Percentiles rank a stretch among this genome's conserved stretches.
These are phyloP conservation scores for Pleurotus platypus DNA, from an alignment of 768 basidiomycete genomes.

Conservation along the genomic window DNA sequence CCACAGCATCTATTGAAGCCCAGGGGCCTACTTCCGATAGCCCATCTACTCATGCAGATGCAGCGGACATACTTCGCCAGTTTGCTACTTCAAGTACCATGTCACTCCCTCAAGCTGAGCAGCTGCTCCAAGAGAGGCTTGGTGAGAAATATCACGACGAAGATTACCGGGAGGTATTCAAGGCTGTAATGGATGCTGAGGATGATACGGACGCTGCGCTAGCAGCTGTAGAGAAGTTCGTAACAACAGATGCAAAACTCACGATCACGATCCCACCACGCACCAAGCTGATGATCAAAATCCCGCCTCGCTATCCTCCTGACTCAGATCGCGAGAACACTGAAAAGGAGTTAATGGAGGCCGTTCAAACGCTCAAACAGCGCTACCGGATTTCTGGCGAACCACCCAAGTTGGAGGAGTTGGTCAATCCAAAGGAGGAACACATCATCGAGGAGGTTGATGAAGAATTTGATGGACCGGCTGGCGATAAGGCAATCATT, in stretches of 20 bases:
- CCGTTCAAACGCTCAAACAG: background rate
- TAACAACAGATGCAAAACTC: background rate
- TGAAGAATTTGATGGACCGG: background rate
- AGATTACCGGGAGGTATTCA: constrained; percentile 14
- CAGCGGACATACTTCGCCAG: constrained; percentile 10
- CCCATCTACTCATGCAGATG: constrained; percentile 10
- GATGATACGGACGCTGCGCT: constrained; percentile 7
- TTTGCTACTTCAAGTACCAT: constrained; percentile 13
- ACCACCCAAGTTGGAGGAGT: background rate
- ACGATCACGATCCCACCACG: constrained; percentile 6
- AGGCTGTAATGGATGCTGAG: constrained; percentile 14
- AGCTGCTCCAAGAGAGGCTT: constrained; percentile 8
- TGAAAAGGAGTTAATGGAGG: background rate
- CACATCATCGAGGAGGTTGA: background rate
- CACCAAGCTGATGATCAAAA: background rate
- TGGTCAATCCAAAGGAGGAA: background rate
- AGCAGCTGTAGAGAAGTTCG: constrained; percentile 9
- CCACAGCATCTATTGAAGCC: background rate
- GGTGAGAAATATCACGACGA: constrained; percentile 9
- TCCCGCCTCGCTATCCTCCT: background rate
- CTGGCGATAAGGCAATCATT: background rate
- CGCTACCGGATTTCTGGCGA: background rate
- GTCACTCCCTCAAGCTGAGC: constrained; percentile 13
- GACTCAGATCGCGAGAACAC: background rate
- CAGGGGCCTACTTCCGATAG: background rate